Evolutionary conservation across 2,329 filamentous ascomycete species (phyloP).

Genomic region (Fusarium sp.): DNA sequence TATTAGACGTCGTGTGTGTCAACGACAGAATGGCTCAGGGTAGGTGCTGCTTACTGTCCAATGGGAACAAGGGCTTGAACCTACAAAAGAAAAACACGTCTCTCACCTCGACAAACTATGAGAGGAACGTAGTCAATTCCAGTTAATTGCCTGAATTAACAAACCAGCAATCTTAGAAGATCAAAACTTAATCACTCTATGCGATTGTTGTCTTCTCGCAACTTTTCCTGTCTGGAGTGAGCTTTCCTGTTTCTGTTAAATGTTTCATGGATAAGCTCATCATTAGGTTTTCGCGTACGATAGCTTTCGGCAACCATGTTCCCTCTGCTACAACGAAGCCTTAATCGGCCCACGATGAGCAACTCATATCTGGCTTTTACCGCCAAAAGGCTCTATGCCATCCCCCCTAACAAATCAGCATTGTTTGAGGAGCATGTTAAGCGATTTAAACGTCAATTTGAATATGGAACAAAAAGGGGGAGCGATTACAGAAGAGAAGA

Average conservation of each 20-base stretch:
- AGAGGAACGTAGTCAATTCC: not conserved
- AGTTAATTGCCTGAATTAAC: not conserved
- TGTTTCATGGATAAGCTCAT: not conserved
- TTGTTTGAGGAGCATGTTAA: not conserved
- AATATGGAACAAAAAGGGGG: not conserved
- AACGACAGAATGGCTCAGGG: not conserved
- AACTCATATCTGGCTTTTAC: too few species aligned
- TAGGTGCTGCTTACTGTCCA: not conserved
- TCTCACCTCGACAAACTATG: not conserved
- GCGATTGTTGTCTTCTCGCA: too few species aligned
- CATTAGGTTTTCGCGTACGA: not conserved
- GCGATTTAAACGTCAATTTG: not conserved
- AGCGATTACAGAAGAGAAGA: not conserved
- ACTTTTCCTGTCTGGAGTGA: too few species aligned
- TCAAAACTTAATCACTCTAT: not conserved
- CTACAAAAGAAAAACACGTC: not conserved
- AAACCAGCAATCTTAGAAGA: not conserved
- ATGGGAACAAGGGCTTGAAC: not conserved
- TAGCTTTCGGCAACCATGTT: not conserved
- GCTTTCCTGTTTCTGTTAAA: accelerated
- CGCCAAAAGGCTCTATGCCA: not conserved
- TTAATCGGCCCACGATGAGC: not conserved
- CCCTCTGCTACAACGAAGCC: not conserved
- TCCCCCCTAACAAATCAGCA: not conserved
- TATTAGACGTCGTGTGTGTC: too few species aligned